Evolutionary conservation across 225 moss, liverwort and hornwort species (phyloP).

Genomic region (Marchantia polymorpha): DNA sequence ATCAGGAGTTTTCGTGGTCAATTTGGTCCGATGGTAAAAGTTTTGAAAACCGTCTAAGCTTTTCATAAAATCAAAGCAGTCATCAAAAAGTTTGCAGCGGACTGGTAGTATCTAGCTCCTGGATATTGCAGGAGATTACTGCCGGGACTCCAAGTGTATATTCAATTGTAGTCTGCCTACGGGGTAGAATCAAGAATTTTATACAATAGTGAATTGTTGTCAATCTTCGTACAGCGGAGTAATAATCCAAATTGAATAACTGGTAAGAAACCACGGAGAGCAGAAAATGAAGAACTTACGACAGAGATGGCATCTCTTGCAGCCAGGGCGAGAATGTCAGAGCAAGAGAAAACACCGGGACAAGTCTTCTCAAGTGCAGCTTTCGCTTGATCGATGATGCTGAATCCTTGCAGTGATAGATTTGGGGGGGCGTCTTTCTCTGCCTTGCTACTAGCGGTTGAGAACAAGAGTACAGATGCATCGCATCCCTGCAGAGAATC

Average conservation of each 20-base stretch:
- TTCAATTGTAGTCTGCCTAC: not conserved
- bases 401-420: slow-evolving; percentile 36
- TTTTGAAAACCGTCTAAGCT: not conserved
- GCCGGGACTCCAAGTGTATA: not conserved
- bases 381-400: slow-evolving; percentile 35
- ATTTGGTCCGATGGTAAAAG: not conserved
- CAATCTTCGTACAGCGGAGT: not conserved
- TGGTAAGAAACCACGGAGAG: not conserved
- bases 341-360: slow-evolving; percentile 46
- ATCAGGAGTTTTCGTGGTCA: not conserved
- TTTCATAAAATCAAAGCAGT: not conserved
- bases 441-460: slow-evolving; percentile 19
- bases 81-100: not conserved
- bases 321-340: slow-evolving; percentile 43
- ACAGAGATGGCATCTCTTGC: slow-evolving; percentile 37
- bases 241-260: too few relatives aligned
- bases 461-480: slow-evolving; percentile 35
- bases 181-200: too few relatives aligned
- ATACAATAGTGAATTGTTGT: too few relatives aligned
- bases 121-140: not conserved
- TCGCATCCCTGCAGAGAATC: slow-evolving; percentile 24
- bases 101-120: not conserved
- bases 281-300: slow-evolving; percentile 9
- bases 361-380: slow-evolving; percentile 30
- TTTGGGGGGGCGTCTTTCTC: slow-evolving; percentile 37